These are phyloP conservation scores for Alternaria dauci DNA, from an alignment of 2,329 filamentous ascomycete genomes.

Conservation along the genomic window DNA sequence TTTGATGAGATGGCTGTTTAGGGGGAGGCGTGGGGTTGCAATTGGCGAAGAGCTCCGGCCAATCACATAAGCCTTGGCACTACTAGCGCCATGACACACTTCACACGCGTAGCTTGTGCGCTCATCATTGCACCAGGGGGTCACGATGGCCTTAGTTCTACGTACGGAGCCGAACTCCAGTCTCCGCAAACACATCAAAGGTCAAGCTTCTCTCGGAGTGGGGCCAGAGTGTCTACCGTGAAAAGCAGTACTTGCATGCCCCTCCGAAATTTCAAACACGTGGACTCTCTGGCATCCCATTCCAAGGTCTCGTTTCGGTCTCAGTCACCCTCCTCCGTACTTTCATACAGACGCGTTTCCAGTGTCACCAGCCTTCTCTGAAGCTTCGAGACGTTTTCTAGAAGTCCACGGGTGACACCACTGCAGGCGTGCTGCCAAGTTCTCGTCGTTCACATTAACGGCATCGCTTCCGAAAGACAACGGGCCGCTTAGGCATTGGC, in stretches of 20 bases:
- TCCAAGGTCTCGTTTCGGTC: neutral
- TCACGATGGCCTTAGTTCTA: conserved; percentile 4
- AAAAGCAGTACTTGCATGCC: conserved; percentile 10
- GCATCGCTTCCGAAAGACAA: conserved; percentile 27
- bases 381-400: conserved; percentile 26
- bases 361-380: conserved; percentile 8
- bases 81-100: conserved; percentile 1
- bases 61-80: conserved; percentile 6
- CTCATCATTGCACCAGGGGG: conserved; percentile 5
- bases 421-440: conserved; percentile 21
- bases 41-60: neutral
- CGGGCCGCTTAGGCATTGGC: conserved; percentile 14
- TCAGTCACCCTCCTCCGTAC: conserved; percentile 10
- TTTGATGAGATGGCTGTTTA: conserved; percentile 5
- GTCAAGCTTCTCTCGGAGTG: conserved; percentile 8
- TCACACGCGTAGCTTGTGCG: conserved; percentile 1
- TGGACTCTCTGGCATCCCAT: conserved; percentile 12
- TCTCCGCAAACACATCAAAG: conserved; percentile 5
- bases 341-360: neutral
- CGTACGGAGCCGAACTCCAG: neutral
- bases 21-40: conserved; percentile 4
- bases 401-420: conserved; percentile 16
- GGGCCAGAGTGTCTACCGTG: conserved; percentile 8
- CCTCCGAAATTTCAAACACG: conserved; percentile 10
- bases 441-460: conserved; percentile 24